Base-by-base conservation (phyloP, 371 early-diverging fungal species). In the Conidiobolus incongruus region DNA sequence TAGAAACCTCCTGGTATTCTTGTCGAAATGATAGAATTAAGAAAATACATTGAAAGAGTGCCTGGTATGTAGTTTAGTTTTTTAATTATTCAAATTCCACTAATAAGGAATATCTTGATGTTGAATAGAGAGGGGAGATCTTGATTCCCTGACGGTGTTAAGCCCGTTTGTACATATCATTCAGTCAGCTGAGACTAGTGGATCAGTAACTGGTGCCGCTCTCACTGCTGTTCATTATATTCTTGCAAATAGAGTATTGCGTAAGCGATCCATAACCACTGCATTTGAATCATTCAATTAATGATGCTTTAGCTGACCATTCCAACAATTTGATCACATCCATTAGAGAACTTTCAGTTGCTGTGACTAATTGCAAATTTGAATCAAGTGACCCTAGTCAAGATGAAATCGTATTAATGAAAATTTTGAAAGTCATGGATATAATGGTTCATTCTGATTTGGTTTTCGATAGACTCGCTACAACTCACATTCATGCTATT, bases 281-380 rank as follows among this genome's bases (percentile, higher is more conserved):
- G n/a, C n/a, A n/a, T n/a, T n/a, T n/a, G n/a, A n/a, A n/a, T n/a
- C n/a, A n/a, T n/a, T n/a, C n/a, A n/a, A n/a, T n/a, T n/a, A n/a
- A n/a, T n/a, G n/a, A n/a, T n/a, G n/a, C 13, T 43, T 0, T n/a
- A n/a, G 24, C 13, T 21, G 4, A 40, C 28, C 29, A 43, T 16
- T 34, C 43, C 43, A 13, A 43, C 15, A 66, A 68, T 43, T 57
- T 80, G 16, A 59, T 72, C 2, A 48, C 57, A 34, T 81, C 85
- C 2, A 73, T 83, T 69, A 66, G 75, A 31, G 63, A 69, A 5
- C 48, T 85, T 26, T 69, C 79, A 4, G 63, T 70, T 15, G 78
- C 92, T 5, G 88, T 84, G 2, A 83, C 90, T 0, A 83, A 82
- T 43, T 93, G 93, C 62, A 81, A 85, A 55, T 94, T 96, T 54